These are phyloP conservation scores for Rubia tinctorum DNA, from an alignment of 305 asterid genomes.

Conservation along the genomic window DNA sequence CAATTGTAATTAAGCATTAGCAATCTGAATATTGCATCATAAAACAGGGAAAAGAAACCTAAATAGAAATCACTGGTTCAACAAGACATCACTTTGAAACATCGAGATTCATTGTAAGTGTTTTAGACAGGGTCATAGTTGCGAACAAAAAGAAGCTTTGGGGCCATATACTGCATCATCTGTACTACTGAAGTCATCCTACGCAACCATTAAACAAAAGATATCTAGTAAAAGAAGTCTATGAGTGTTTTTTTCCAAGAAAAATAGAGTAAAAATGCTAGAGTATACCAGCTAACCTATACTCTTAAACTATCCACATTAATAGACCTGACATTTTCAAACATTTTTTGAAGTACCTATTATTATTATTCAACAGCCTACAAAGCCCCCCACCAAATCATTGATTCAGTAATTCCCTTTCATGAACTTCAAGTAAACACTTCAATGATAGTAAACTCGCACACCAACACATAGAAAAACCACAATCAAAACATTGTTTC, in stretches of 20 bases:
- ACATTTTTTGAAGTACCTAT: too few relatives aligned
- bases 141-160: constrained; percentile 93
- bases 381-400: too few relatives aligned
- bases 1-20: background rate
- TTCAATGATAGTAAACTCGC: too few relatives aligned
- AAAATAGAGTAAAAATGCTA: constrained; percentile 19
- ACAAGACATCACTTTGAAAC: constrained; percentile 99
- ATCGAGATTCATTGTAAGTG: constrained; percentile 98
- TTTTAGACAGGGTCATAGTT: constrained; percentile 94
- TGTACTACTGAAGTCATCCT: constrained; percentile 92
- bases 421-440: too few relatives aligned
- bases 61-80: constrained; percentile 94
- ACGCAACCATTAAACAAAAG: constrained; percentile 33
- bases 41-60: constrained; percentile 28
- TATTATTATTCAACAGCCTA: too few relatives aligned
- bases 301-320: too few relatives aligned
- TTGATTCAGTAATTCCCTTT: too few relatives aligned
- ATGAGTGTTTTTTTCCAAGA: constrained; percentile 7
- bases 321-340: too few relatives aligned
- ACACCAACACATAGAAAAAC: too few relatives aligned
- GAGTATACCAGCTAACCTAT: constrained; percentile 68
- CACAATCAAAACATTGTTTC: too few relatives aligned
- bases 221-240: constrained; percentile 20
- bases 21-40: background rate
- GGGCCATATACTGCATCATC: constrained; percentile 85